A percentile compares a stretch with the other conserved stretches of the same genome.
Evolutionary conservation across 2,329 filamentous ascomycete species (phyloP).

Genomic region (Dactylellina parvicollis): DNA sequence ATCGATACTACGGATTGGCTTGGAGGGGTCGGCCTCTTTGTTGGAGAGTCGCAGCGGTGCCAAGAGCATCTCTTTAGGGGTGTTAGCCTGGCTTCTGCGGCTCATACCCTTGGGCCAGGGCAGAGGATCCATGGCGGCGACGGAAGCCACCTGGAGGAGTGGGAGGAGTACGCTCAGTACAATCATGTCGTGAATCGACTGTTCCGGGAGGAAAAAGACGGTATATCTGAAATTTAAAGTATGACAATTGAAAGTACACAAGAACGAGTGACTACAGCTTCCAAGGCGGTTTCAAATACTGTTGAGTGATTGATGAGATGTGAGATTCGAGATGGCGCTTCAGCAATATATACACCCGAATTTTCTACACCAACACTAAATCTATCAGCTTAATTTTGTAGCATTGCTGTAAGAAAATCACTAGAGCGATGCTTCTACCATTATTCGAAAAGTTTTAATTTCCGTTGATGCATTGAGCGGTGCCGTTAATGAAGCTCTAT

Average conservation of each 20-base stretch:
- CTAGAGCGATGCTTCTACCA: not conserved
- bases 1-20: conserved; percentile 2
- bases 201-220: too few species aligned
- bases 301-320: too few species aligned
- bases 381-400: not conserved
- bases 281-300: too few species aligned
- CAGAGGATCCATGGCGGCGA: conserved; percentile 2
- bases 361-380: not conserved
- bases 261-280: not conserved
- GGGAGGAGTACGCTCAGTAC: not conserved
- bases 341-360: not conserved
- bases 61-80: not conserved
- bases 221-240: too few species aligned
- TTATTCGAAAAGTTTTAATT: not conserved
- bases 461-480: conserved; percentile 1
- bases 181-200: not conserved
- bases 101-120: conserved; percentile 11
- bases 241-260: too few species aligned
- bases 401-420: not conserved
- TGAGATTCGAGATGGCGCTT: too few species aligned
- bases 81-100: not conserved
- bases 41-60: conserved; percentile 3
- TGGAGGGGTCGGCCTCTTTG: conserved; percentile 4
- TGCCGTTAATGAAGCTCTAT: too few species aligned
- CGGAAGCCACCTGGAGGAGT: not conserved